A percentile compares a stretch with the other conserved stretches of the same genome.
phyloP scores from a whole-genome alignment of 1,284 basidiomycete species.

The Leccinum glutinopallens region DNA sequence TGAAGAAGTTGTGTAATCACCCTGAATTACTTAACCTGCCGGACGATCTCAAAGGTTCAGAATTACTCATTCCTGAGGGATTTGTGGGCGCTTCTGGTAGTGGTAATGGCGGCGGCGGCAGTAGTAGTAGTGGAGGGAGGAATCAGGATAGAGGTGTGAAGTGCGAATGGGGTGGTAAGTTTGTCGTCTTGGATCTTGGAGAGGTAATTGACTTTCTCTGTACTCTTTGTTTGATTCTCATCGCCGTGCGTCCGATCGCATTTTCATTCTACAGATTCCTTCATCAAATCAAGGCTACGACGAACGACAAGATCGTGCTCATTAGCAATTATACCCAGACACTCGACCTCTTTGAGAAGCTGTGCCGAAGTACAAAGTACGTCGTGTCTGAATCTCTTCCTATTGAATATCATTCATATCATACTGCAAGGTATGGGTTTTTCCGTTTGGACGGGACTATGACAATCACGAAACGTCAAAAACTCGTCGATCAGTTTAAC shows the following conservation, averaged over 20 bases:
- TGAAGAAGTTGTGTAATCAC: constrained; percentile 98
- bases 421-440: constrained; percentile 76
- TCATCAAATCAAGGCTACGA: constrained; percentile 78
- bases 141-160: constrained; percentile 56
- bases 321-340: constrained; percentile 99
- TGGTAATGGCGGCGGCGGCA: constrained; percentile 9
- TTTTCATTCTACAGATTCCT: constrained; percentile 67
- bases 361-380: constrained; percentile 83
- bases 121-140: constrained; percentile 43
- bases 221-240: not conserved
- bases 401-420: constrained; percentile 7
- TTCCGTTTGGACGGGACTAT: constrained; percentile 95
- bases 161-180: constrained; percentile 89
- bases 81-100: constrained; percentile 62
- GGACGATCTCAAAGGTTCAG: constrained; percentile 85
- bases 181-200: constrained; percentile 95
- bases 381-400: constrained; percentile 18
- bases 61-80: constrained; percentile 82
- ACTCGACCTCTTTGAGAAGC: constrained; percentile 89
- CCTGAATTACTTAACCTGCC: constrained; percentile 92
- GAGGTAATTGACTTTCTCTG: constrained; percentile 51
- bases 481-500: constrained; percentile 97
- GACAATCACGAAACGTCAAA: constrained; percentile 93
- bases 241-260: not conserved
- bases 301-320: constrained; percentile 96